Conservation (phyloP, 129 eudicot genomes). For the Oenanthe sinensis region DNA sequence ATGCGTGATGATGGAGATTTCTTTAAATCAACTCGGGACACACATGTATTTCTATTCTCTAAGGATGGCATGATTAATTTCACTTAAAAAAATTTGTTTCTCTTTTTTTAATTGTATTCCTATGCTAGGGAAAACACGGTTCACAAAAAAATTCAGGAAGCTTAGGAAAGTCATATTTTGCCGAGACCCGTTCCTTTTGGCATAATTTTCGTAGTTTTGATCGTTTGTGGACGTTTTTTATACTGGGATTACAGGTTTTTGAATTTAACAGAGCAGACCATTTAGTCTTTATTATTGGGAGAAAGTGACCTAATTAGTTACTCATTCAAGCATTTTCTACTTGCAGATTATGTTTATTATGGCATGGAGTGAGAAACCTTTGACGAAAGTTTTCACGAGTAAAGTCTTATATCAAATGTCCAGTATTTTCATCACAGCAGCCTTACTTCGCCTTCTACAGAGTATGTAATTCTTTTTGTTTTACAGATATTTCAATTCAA, state of each 20-base stretch:
- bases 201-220: conserved; percentile 87
- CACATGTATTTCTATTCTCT: conserved; percentile 31
- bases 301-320: conserved; percentile 7
- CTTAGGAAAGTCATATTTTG: conserved; percentile 74
- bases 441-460: conserved; percentile 85
- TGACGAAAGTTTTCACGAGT: conserved; percentile 43
- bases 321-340: conserved; percentile 15
- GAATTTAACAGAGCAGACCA: conserved; percentile 2
- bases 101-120: conserved; percentile 12
- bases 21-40: conserved; percentile 64
- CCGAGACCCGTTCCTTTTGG: conserved; percentile 88
- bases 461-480: conserved; percentile 34
- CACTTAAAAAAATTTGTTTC: neutral
- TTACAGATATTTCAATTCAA: neutral
- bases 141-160: conserved; percentile 34
- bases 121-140: conserved; percentile 53
- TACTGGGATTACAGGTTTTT: conserved; percentile 75
- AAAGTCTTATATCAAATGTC: conserved; percentile 52
- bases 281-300: conserved; percentile 5
- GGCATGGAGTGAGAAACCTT: conserved; percentile 62
- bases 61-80: neutral
- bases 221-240: conserved; percentile 88
- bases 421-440: conserved; percentile 91
- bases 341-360: conserved; percentile 75
- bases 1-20: conserved; percentile 98